A percentile compares a stretch with the other conserved stretches of the same genome.
Conservation (phyloP, 495 filamentous ascomycete genomes). For the Aspergillus nidulans region DNA sequence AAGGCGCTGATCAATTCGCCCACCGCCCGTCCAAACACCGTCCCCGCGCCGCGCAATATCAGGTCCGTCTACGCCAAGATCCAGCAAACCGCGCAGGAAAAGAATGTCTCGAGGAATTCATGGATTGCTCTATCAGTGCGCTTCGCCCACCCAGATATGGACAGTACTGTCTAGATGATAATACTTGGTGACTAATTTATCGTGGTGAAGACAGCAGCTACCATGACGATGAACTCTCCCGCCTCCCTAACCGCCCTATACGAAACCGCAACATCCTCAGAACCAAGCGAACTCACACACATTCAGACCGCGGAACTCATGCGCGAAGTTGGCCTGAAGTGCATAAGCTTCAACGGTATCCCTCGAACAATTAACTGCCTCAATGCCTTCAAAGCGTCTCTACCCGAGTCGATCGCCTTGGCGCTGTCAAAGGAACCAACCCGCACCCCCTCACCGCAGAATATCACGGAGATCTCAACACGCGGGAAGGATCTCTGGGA, state of each 20-base stretch:
- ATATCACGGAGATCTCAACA: constrained; percentile 45
- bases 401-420: constrained; percentile 44
- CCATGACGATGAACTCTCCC: constrained; percentile 72
- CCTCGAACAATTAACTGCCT: constrained; percentile 77
- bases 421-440: constrained; percentile 46
- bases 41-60: constrained; percentile 59
- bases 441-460: constrained; percentile 41
- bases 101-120: constrained; percentile 53
- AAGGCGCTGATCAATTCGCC: constrained; percentile 70
- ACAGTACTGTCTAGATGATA: background rate
- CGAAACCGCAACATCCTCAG: constrained; percentile 41
- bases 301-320: constrained; percentile 67
- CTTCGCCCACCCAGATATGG: background rate
- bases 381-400: constrained; percentile 54
- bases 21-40: constrained; percentile 59
- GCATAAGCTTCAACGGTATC: constrained; percentile 80
- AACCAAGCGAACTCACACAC: constrained; percentile 27
- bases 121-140: constrained; percentile 64
- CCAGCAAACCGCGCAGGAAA: constrained; percentile 46
- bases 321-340: constrained; percentile 76
- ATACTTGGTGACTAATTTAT: background rate
- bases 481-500: constrained; percentile 64
- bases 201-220: constrained; percentile 54
- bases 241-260: constrained; percentile 56
- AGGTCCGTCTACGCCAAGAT: constrained; percentile 56